Conservation (phyloP, 2,329 filamentous ascomycete species). For the Epichloe uncinata region DNA sequence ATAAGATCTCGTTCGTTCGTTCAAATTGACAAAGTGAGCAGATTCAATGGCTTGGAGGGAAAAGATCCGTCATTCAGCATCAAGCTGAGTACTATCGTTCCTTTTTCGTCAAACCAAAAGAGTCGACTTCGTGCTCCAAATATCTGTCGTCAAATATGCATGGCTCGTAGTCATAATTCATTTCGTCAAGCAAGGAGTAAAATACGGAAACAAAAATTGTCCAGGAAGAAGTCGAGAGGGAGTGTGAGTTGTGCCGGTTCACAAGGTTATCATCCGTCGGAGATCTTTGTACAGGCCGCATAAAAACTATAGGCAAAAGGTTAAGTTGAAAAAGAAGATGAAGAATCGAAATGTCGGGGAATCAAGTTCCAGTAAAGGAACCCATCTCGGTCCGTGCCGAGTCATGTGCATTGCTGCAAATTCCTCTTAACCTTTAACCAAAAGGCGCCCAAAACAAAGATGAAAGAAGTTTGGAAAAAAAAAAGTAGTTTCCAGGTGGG, state of each 20-base stretch:
- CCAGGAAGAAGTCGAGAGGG: slow-evolving; percentile 17
- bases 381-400: slow-evolving; percentile 36
- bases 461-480: slow-evolving; percentile 11
- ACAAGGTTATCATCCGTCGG: slow-evolving; percentile 11
- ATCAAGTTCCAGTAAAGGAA: slow-evolving; percentile 14
- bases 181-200: slow-evolving; percentile 31
- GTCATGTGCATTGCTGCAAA: slow-evolving; percentile 48
- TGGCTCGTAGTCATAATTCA: slow-evolving; percentile 32
- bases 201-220: slow-evolving; percentile 21
- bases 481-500: slow-evolving; percentile 9
- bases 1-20: not conserved
- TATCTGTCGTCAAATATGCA: slow-evolving; percentile 19
- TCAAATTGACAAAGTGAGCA: slow-evolving; percentile 8
- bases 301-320: slow-evolving; percentile 8
- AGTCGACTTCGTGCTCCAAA: not conserved
- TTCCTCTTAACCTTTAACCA: slow-evolving; percentile 40
- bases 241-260: not conserved
- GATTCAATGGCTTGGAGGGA: slow-evolving; percentile 13
- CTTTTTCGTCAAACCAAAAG: slow-evolving; percentile 13
- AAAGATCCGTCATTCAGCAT: slow-evolving; percentile 19
- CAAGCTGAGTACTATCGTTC: slow-evolving; percentile 17
- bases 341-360: slow-evolving; percentile 12
- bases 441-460: slow-evolving; percentile 14
- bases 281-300: slow-evolving; percentile 12
- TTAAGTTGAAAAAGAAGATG: slow-evolving; percentile 8